Evolutionary conservation across 2,329 filamentous ascomycete species (phyloP), one percentile per base, ranked within the genome.

Genomic region (Elsinoe fawcettii): DNA sequence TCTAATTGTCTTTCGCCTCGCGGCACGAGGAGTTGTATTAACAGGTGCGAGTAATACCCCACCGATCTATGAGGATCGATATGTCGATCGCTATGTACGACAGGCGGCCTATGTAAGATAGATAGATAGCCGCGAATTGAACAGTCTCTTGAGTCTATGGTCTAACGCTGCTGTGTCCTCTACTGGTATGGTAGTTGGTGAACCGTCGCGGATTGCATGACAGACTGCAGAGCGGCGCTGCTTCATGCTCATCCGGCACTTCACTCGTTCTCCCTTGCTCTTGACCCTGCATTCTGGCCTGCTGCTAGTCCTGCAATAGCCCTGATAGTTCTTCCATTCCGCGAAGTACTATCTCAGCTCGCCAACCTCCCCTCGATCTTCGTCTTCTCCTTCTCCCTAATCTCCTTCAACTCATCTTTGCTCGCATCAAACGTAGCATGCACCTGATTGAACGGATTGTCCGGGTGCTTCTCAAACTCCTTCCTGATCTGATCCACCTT

Each of bases 381-480:
- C 63, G 72, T 69, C 74, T 79, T 85, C 75, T 95, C 88, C 57
- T 78, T 71, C 41, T 83, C 75, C 68, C 77, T 81, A 59, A 91
- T 74, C 51, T 81, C 78, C 51, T 77, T 77, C 44, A 96, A 66
- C 66, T 99, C 92, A 3, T 90, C 88, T 72, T 82, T 86, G 20
- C 80, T 81, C 56, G 88, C 82, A 72, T 99, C 88, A 73, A 90
- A 95, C 2, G 77, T 72, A 54, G 77, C 82, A 43, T 58, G 59
- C 14, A 86, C 84, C 75, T 95, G 89, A 74, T 96, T 96, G 75
- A 95, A 93, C 12, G 93, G 93, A 71, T 99, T 99, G 66, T 97
- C 92, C 1, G 88, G 86, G 67, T 87, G 88, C 78, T 90, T 95
- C 73, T 95, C 87, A 71, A 97, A 99, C 75, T 97, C 93, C 78